These are phyloP conservation scores for Astrocystis sublimbata DNA, from an alignment of 495 filamentous ascomycete genomes.

Conservation along the genomic window DNA sequence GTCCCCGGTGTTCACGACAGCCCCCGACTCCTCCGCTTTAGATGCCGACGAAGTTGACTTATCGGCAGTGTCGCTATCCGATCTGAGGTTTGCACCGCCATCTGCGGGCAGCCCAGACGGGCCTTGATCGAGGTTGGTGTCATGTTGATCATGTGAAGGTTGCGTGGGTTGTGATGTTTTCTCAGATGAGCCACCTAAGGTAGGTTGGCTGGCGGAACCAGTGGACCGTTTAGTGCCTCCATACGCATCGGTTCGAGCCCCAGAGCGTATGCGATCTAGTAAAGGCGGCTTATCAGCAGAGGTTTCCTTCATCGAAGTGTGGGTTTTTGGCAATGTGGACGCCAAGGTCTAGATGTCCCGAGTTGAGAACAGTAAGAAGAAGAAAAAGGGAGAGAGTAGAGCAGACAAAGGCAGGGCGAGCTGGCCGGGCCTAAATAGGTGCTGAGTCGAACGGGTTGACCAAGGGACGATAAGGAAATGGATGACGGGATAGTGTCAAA, in stretches of 20 bases:
- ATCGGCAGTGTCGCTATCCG: constrained; percentile 32
- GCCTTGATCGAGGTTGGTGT: constrained; percentile 22
- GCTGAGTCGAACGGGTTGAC: not conserved
- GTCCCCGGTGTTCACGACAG: constrained; percentile 46
- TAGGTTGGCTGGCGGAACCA: constrained; percentile 31
- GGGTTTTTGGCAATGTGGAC: constrained; percentile 33
- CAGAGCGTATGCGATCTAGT: constrained; percentile 61
- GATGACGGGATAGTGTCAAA: constrained; percentile 7
- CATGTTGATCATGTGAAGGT: constrained; percentile 30
- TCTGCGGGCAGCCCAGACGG: constrained; percentile 14
- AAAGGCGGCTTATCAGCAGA: constrained; percentile 50
- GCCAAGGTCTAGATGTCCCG: constrained; percentile 31
- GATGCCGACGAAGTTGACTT: constrained; percentile 41
- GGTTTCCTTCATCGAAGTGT: constrained; percentile 64
- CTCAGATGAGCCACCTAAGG: constrained; percentile 33
- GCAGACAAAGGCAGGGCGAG: not conserved
- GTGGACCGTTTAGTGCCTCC: constrained; percentile 49
- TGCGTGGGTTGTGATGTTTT: constrained; percentile 11
- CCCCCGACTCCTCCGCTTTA: constrained; percentile 57
- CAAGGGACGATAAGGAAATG: not conserved
- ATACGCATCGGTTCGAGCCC: constrained; percentile 55
- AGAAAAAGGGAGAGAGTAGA: constrained; percentile 8
- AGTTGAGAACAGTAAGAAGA: constrained; percentile 25
- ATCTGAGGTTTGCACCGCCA: constrained; percentile 4
- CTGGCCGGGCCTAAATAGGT: constrained; percentile 16